Evolutionary conservation across 345 rosid genomes (phyloP).

Genomic region (Angophora floribunda): DNA sequence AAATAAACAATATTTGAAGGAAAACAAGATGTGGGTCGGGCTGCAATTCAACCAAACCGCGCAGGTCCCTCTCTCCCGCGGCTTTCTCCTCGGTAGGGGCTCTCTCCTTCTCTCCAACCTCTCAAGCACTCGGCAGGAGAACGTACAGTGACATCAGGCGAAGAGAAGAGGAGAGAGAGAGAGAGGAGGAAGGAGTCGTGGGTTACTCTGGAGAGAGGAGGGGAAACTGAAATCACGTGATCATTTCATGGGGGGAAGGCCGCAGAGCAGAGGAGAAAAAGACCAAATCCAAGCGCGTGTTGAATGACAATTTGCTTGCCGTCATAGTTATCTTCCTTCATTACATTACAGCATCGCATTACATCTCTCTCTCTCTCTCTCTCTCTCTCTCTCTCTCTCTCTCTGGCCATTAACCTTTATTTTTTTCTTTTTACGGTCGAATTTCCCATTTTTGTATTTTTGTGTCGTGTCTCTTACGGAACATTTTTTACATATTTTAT

Average conservation of each 20-base stretch:
- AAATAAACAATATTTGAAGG: neutral
- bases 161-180: neutral
- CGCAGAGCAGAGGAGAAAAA: neutral
- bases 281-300: neutral
- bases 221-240: neutral
- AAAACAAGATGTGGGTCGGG: neutral
- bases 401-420: neutral
- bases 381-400: too few species aligned
- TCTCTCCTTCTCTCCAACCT: neutral
- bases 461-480: neutral
- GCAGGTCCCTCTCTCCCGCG: neutral
- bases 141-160: neutral
- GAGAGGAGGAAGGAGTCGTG: neutral
- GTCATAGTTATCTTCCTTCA: too few species aligned
- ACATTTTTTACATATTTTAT: neutral
- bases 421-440: neutral
- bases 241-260: neutral
- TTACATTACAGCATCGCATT: too few species aligned
- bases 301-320: neutral
- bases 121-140: neutral
- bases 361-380: too few species aligned
- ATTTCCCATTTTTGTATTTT: neutral
- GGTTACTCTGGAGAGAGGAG: neutral
- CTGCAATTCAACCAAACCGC: neutral
- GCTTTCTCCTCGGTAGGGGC: neutral